These are phyloP conservation scores for Apophysomyces ossiformis DNA, from an alignment of 371 early-diverging fungal species.

Conservation along the genomic window DNA sequence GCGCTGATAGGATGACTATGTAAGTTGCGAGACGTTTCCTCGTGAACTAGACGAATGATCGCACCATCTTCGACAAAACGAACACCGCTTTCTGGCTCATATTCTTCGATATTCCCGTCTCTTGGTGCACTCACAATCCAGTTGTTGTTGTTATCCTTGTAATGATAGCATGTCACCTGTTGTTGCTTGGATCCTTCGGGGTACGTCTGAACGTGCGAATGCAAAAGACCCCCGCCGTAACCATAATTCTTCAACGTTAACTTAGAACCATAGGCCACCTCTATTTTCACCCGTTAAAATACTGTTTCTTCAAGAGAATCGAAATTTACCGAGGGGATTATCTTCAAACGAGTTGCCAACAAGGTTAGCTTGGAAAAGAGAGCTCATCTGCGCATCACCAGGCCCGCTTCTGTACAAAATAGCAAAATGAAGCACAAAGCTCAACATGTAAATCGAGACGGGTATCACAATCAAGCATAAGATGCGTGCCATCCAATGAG, in stretches of 20 bases:
- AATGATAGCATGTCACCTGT: slow-evolving; percentile 98
- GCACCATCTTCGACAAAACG: slow-evolving; percentile 81
- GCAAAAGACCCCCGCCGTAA: slow-evolving; percentile 95
- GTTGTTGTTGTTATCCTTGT: slow-evolving; percentile 94
- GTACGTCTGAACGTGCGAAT: slow-evolving; percentile 96
- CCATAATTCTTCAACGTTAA: slow-evolving; percentile 90
- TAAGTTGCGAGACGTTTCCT: slow-evolving; percentile 74
- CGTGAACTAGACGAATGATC: slow-evolving; percentile 84
- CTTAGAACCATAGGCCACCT: slow-evolving; percentile 93
- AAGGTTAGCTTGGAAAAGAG: slow-evolving; percentile 96
- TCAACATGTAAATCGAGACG: slow-evolving; percentile 83
- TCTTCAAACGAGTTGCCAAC: slow-evolving; percentile 78
- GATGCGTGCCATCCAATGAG: slow-evolving; percentile 83
- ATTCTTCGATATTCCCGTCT: slow-evolving; percentile 30
- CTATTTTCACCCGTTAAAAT: slow-evolving; percentile 38
- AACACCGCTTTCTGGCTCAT: slow-evolving; percentile 47
- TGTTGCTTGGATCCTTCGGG: slow-evolving; percentile 96
- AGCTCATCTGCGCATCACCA: slow-evolving; percentile 99
- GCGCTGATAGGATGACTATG: slow-evolving; percentile 87
- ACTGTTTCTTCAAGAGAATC: neutral
- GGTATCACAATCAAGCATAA: slow-evolving; percentile 90
- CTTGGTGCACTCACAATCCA: slow-evolving; percentile 74
- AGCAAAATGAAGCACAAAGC: slow-evolving; percentile 93
- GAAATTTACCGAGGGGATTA: slow-evolving; percentile 80
- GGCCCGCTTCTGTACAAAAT: slow-evolving; percentile 87